These are phyloP conservation scores for Metschnikowia aberdeeniae DNA, from an alignment of 805 yeast species.

Conservation along the genomic window DNA sequence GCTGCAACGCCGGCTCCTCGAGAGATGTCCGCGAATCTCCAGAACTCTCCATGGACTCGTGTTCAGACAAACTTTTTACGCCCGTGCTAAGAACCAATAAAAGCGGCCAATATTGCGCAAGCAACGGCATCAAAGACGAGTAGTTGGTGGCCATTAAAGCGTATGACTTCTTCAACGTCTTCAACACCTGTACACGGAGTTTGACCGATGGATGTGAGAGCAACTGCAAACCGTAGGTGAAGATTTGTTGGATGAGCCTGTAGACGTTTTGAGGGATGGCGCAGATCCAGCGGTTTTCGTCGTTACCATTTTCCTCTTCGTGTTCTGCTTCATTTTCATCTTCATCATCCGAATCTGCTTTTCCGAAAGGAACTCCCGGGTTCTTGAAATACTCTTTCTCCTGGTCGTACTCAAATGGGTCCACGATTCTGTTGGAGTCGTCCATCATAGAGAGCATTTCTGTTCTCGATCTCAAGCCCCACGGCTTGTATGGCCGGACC, in stretches of 20 bases:
- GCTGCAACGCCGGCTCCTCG: slow-evolving; percentile 26
- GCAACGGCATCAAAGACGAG: slow-evolving; percentile 27
- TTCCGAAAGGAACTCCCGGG: slow-evolving; percentile 34
- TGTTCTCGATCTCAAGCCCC: slow-evolving; percentile 51
- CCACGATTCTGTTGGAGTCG: slow-evolving; percentile 26
- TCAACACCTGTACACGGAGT: slow-evolving; percentile 54
- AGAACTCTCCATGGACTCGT: background rate
- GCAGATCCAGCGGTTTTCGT: slow-evolving; percentile 50
- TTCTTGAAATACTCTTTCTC: slow-evolving; percentile 36
- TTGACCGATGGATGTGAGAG: slow-evolving; percentile 62
- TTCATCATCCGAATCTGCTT: slow-evolving; percentile 25
- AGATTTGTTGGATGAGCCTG: slow-evolving; percentile 53
- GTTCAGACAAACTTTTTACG: slow-evolving; percentile 12
- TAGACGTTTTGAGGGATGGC: slow-evolving; percentile 63
- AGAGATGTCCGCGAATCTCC: slow-evolving; percentile 8
- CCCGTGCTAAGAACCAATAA: slow-evolving; percentile 23
- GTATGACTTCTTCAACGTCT: slow-evolving; percentile 33
- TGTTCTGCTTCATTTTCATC: slow-evolving; percentile 20
- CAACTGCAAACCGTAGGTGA: slow-evolving; percentile 64
- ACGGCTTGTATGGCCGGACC: slow-evolving; percentile 39
- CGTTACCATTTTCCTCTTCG: slow-evolving; percentile 10
- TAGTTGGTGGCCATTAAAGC: slow-evolving; percentile 32
- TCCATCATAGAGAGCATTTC: slow-evolving; percentile 45
- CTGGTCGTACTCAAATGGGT: slow-evolving; percentile 31
- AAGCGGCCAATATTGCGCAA: slow-evolving; percentile 33